Conservation (phyloP, 306 rosid genomes). For the Mimosa pudica region DNA sequence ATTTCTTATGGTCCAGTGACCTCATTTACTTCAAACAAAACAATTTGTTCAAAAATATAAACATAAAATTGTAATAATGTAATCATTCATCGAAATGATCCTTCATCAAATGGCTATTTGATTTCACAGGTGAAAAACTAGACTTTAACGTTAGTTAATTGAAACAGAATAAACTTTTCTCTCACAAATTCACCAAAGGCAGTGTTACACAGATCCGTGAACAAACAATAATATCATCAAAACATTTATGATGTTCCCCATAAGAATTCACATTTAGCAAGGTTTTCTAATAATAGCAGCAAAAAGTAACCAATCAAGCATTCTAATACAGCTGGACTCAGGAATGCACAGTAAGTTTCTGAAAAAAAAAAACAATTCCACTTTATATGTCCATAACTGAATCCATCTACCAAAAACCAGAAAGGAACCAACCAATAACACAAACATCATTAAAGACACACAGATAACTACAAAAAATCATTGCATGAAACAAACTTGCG, state of each 20-base stretch:
- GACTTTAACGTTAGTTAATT: not conserved
- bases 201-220: not conserved
- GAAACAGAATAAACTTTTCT: not conserved
- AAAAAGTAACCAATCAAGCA: not conserved
- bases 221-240: not conserved
- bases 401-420: too few species aligned
- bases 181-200: not conserved
- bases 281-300: not conserved
- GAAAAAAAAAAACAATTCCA: not conserved
- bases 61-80: not conserved
- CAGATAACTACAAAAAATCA: too few species aligned
- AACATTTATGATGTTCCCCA: not conserved
- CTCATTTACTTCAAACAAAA: not conserved
- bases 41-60: not conserved
- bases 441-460: too few species aligned
- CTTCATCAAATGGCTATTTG: not conserved
- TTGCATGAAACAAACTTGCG: too few species aligned
- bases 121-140: conserved; percentile 5
- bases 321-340: not conserved
- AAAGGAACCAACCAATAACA: not conserved
- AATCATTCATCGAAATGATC: conserved; percentile 2
- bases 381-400: not conserved
- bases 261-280: not conserved
- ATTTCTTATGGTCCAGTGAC: not conserved
- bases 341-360: not conserved